Percentiles rank a stretch among this genome's conserved stretches.
These are phyloP conservation scores for Yamadazyma ubonensis DNA, from an alignment of 805 yeast species.

Conservation along the genomic window DNA sequence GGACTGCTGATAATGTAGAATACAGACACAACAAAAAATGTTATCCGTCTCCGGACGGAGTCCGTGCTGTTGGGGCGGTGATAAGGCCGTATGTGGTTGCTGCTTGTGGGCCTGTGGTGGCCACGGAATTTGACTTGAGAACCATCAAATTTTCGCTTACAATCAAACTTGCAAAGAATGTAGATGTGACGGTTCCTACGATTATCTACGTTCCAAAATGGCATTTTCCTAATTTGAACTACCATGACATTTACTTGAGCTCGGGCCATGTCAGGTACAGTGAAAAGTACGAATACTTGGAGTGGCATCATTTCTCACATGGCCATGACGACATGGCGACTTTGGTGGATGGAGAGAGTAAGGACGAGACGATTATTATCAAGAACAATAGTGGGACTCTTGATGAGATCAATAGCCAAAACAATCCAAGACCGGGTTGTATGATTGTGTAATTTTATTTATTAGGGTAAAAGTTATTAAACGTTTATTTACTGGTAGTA, in stretches of 20 bases:
- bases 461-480: not conserved
- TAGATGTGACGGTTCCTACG: constrained; percentile 41
- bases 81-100: constrained; percentile 74
- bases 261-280: constrained; percentile 59
- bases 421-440: constrained; percentile 3
- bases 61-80: constrained; percentile 72
- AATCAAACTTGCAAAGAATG: constrained; percentile 24
- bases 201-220: constrained; percentile 66
- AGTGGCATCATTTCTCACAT: constrained; percentile 59
- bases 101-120: constrained; percentile 55
- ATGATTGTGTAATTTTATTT: constrained; percentile 2
- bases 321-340: constrained; percentile 13
- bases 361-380: constrained; percentile 33
- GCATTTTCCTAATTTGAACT: constrained; percentile 58
- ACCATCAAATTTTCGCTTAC: constrained; percentile 47
- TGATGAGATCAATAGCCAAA: constrained; percentile 21
- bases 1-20: constrained; percentile 23
- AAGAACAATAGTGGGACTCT: constrained; percentile 38
- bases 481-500: not conserved
- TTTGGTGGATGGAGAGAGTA: constrained; percentile 9
- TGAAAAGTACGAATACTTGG: constrained; percentile 52
- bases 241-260: constrained; percentile 48
- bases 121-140: constrained; percentile 59
- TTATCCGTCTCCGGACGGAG: constrained; percentile 54
- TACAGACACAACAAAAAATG: constrained; percentile 31